Percentiles rank a stretch among this genome's conserved stretches.
phyloP scores from a whole-genome alignment of 805 yeast species.

The Wickerhamiella nectarea region DNA sequence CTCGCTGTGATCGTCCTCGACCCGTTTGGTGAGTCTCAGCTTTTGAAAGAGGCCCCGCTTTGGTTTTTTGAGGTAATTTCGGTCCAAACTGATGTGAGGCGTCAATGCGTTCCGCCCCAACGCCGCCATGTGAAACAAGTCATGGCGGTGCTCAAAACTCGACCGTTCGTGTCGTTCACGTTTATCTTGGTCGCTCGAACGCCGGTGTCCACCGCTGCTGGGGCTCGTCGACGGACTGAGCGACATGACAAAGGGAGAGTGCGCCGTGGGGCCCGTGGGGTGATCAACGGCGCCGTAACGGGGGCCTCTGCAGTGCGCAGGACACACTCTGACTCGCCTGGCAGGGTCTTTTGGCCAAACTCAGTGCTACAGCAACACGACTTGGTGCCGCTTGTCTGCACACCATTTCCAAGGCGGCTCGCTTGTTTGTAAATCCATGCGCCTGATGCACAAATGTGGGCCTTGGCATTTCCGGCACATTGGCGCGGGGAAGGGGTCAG shows the following conservation, averaged over 20 bases:
- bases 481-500: too few species aligned
- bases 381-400: too few species aligned
- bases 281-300: too few species aligned
- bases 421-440: too few species aligned
- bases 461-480: too few species aligned
- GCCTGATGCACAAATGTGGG: too few species aligned
- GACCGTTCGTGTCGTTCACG: neutral
- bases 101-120: neutral
- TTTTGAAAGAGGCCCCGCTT: conserved; percentile 1
- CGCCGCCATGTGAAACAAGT: neutral
- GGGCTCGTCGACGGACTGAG: neutral
- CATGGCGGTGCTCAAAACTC: neutral
- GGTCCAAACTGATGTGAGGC: conserved; percentile 1
- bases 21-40: neutral
- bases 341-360: too few species aligned
- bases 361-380: too few species aligned
- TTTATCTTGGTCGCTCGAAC: neutral
- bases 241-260: neutral
- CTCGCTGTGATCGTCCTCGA: neutral
- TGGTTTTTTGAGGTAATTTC: neutral
- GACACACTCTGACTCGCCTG: too few species aligned
- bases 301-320: too few species aligned
- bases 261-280: too few species aligned
- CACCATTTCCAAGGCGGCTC: too few species aligned
- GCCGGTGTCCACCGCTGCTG: neutral